A percentile compares a stretch with the other conserved stretches of the same genome.
Evolutionary conservation across 805 yeast species (phyloP).

Genomic region (Barnettozyma salicaria): DNA sequence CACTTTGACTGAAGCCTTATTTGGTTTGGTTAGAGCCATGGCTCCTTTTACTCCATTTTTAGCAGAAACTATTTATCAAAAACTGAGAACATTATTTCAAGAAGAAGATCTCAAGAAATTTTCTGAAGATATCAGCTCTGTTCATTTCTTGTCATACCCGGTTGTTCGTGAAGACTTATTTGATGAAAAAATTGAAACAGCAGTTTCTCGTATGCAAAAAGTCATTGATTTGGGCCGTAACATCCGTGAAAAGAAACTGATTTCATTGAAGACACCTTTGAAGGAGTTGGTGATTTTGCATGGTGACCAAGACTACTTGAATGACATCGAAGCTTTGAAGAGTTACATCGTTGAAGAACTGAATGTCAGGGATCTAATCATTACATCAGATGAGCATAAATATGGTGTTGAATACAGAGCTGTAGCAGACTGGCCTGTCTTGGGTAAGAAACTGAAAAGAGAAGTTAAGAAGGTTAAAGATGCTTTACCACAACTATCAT

Average conservation of each 20-base stretch:
- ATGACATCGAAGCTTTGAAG: constrained; percentile 72
- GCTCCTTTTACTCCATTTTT: constrained; percentile 98
- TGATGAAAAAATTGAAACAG: constrained; percentile 77
- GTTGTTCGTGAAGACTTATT: constrained; percentile 70
- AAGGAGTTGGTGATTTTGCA: constrained; percentile 82
- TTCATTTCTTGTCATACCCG: constrained; percentile 93
- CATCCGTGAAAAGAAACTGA: constrained; percentile 92
- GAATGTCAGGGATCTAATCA: constrained; percentile 80
- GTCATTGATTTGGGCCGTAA: constrained; percentile 95
- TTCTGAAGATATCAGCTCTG: constrained; percentile 66
- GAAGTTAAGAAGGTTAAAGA: constrained; percentile 93
- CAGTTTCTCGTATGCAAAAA: constrained; percentile 93
- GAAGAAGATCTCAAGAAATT: constrained; percentile 47
- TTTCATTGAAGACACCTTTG: constrained; percentile 92
- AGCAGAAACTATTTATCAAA: constrained; percentile 82
- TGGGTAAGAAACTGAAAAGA: constrained; percentile 94
- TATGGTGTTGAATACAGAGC: constrained; percentile 91
- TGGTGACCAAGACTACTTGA: constrained; percentile 65
- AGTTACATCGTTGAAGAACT: constrained; percentile 83
- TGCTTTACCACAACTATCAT: constrained; percentile 76
- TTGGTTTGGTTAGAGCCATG: constrained; percentile 89
- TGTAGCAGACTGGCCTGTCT: constrained; percentile 98
- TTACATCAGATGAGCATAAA: constrained; percentile 84
- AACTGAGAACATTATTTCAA: constrained; percentile 57
- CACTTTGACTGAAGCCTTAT: constrained; percentile 84